A percentile compares a stretch with the other conserved stretches of the same genome.
These are phyloP conservation scores for Phyllosticta citriasiana DNA, from an alignment of 2,329 filamentous ascomycete genomes.

Conservation along the genomic window DNA sequence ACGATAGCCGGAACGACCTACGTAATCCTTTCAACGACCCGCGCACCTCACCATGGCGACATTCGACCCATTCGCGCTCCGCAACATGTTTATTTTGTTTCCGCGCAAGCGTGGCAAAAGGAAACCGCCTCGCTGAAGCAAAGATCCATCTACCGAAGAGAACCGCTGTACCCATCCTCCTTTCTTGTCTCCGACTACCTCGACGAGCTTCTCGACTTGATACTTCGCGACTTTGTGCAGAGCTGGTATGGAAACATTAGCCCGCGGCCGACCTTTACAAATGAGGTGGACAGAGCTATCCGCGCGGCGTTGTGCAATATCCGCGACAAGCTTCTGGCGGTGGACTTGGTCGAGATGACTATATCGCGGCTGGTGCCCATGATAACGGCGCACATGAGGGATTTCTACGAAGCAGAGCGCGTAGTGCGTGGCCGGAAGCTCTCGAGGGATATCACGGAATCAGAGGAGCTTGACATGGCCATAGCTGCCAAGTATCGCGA, in stretches of 20 bases:
- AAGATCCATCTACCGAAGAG: slow-evolving; percentile 56
- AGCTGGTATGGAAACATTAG: slow-evolving; percentile 88
- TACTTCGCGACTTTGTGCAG: slow-evolving; percentile 74
- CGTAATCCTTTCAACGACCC: slow-evolving; percentile 53
- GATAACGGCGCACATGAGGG: slow-evolving; percentile 75
- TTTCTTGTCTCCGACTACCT: slow-evolving; percentile 69
- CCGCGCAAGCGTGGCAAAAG: slow-evolving; percentile 53
- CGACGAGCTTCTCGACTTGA: slow-evolving; percentile 65
- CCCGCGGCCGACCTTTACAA: slow-evolving; percentile 64
- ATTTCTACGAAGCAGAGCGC: slow-evolving; percentile 85
- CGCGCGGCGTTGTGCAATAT: slow-evolving; percentile 62
- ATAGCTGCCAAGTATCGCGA: slow-evolving; percentile 91
- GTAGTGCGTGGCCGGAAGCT: slow-evolving; percentile 78
- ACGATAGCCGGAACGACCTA: slow-evolving; percentile 47
- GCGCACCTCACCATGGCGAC: slow-evolving; percentile 24
- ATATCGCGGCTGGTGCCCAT: slow-evolving; percentile 80
- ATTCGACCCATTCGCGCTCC: slow-evolving; percentile 16
- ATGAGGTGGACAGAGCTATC: slow-evolving; percentile 76
- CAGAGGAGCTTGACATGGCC: slow-evolving; percentile 87
- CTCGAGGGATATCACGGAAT: slow-evolving; percentile 84
- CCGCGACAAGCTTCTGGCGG: slow-evolving; percentile 58
- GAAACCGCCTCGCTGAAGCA: slow-evolving; percentile 59
- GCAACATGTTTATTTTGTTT: slow-evolving; percentile 48
- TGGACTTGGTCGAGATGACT: slow-evolving; percentile 75
- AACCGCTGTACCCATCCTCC: slow-evolving; percentile 65